Base-by-base conservation (phyloP, 2,329 filamentous ascomycete genomes). In the Diaporthe nobilis region DNA sequence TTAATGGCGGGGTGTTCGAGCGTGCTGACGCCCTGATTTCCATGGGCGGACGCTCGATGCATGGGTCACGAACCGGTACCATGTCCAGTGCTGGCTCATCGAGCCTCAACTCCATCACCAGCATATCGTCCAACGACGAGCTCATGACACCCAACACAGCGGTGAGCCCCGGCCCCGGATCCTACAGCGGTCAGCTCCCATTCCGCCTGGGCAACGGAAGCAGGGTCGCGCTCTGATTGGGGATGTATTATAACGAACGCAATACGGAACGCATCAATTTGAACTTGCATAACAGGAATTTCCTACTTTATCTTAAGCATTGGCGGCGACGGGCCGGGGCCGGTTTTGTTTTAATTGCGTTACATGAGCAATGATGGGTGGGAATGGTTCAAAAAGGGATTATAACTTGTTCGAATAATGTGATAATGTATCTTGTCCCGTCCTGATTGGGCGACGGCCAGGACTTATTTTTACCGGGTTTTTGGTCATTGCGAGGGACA, bases 1-100 rank as follows among this genome's bases (percentile, higher is more conserved):
- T 92, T 76, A 85, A 87, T 2, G 89, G 90, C 15, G 87, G 90
- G 78, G 88, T 92, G n/a, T 92, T 91, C 81, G 89, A 92, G 79
- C 85, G 90, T 25, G 90, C 90, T 0, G 90, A 91, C 72, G 86
- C 89, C 9, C 84, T 92, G 61, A 89, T 91, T 77, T 88, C 88
- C 6, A 89, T 88, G 80, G 88, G 88, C n/a, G 89, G 90, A 22
- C 85, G 90, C 44, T 88, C 87, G n/a, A 88, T 91, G 86, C 65
- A 70, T 42, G 73, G 65, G 6, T 87, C 87, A 31, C 87, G 89
- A n/a, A 83, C 83, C 84, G 82, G 85, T 71, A 94, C 93, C 0
- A 87, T 89, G 77, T 93, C 93, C 0, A 84, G 84, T 42, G 86
- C 86, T n/a, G 71, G 71, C 12, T 94, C 88, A 80, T 92, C 93